These are phyloP conservation scores for Penicillium expansum DNA, from an alignment of 2,329 filamentous ascomycete species.

Conservation along the genomic window DNA sequence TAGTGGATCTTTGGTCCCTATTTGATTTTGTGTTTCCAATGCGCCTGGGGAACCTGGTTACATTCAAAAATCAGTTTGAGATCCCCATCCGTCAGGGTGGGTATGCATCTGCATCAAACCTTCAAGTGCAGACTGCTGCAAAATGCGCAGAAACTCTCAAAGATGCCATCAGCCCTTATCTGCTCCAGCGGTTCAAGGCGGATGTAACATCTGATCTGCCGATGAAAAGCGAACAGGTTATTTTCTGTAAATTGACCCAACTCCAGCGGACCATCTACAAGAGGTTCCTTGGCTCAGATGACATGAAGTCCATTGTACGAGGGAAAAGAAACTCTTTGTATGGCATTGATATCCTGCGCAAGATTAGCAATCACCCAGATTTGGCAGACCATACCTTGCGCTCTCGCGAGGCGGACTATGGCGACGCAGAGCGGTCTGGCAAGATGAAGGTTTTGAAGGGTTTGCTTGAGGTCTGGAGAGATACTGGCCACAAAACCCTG, in stretches of 20 bases:
- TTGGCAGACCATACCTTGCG: slow-evolving; percentile 66
- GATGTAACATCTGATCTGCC: slow-evolving; percentile 93
- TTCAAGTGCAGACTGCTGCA: slow-evolving; percentile 90
- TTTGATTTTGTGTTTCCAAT: slow-evolving; percentile 98
- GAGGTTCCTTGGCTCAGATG: slow-evolving; percentile 74
- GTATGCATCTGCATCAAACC: slow-evolving; percentile 89
- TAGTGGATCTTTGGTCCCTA: slow-evolving; percentile 91
- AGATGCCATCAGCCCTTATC: slow-evolving; percentile 87
- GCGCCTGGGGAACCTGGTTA: slow-evolving; percentile 85
- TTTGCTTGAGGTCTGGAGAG: slow-evolving; percentile 82
- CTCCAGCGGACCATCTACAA: slow-evolving; percentile 78
- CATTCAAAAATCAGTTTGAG: slow-evolving; percentile 88
- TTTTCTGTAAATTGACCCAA: slow-evolving; percentile 89
- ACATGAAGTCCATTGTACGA: slow-evolving; percentile 78
- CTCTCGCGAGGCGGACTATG: slow-evolving; percentile 65
- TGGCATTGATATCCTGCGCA: slow-evolving; percentile 87
- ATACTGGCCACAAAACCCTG: slow-evolving; percentile 88
- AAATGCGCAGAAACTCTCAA: slow-evolving; percentile 93
- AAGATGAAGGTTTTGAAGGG: slow-evolving; percentile 96
- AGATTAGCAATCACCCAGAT: slow-evolving; percentile 98
- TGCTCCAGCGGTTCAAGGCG: slow-evolving; percentile 86
- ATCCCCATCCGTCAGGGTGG: slow-evolving; percentile 90
- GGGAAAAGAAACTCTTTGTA: slow-evolving; percentile 76
- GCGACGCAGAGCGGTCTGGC: slow-evolving; percentile 73
- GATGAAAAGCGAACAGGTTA: slow-evolving; percentile 91